phyloP scores from a whole-genome alignment of 106 monocot species.

The Posidonia australis region DNA sequence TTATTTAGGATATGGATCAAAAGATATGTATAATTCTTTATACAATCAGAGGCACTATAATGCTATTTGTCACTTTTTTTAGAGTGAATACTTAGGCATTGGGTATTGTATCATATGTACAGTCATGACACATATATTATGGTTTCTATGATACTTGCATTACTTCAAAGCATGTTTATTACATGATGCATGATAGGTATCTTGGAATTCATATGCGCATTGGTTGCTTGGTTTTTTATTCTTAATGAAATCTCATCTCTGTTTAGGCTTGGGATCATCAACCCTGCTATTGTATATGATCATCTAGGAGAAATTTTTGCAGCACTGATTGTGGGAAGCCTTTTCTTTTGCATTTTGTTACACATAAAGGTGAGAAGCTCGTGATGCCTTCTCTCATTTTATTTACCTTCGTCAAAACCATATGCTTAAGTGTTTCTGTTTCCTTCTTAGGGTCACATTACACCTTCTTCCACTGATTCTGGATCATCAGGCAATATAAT shows the following conservation, averaged over 20 bases:
- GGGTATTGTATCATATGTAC: too few species aligned
- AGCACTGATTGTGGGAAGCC: conserved; percentile 73
- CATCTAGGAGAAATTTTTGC: conserved; percentile 92
- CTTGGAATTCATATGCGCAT: background rate
- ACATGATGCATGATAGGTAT: background rate
- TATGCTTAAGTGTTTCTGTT: background rate
- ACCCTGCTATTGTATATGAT: conserved; percentile 86
- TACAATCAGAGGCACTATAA: too few species aligned
- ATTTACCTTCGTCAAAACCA: background rate
- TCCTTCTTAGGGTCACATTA: conserved; percentile 56
- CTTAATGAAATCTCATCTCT: background rate
- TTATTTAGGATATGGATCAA: too few species aligned
- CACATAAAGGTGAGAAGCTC: conserved; percentile 62
- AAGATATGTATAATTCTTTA: too few species aligned
- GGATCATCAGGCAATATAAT: conserved; percentile 90
- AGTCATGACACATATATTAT: too few species aligned
- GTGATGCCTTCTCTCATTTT: background rate
- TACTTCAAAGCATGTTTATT: too few species aligned
- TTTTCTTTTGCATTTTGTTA: conserved; percentile 82
- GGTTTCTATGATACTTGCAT: too few species aligned
- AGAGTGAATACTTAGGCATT: too few species aligned
- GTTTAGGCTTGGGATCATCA: conserved; percentile 75
- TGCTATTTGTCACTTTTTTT: too few species aligned
- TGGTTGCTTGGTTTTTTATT: background rate
- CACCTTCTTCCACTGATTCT: conserved; percentile 90